Evolutionary conservation across 768 basidiomycete genomes (phyloP).

Genomic region (Phylloporus rhodoxanthus): DNA sequence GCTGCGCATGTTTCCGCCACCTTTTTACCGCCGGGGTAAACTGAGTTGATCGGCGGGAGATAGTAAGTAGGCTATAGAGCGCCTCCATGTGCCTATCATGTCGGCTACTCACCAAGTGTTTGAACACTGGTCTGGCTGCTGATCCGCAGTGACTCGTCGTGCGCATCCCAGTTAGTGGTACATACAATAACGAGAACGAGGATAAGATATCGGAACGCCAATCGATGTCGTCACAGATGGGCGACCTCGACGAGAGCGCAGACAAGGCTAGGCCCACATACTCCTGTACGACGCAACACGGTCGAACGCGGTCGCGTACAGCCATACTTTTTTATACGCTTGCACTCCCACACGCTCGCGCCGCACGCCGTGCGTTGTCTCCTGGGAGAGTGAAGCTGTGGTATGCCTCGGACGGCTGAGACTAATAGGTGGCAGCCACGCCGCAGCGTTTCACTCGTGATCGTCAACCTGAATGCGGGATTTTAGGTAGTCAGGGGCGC

Average conservation of each 20-base stretch:
- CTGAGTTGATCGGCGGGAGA: not conserved
- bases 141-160: too few species aligned
- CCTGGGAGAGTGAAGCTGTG: not conserved
- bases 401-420: not conserved
- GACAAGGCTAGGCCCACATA: not conserved
- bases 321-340: not conserved
- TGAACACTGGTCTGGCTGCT: not conserved
- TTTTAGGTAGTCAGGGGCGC: not conserved
- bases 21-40: not conserved
- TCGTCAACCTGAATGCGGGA: not conserved
- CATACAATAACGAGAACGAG: not conserved
- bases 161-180: not conserved
- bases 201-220: not conserved
- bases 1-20: not conserved
- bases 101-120: not conserved
- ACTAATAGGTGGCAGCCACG: not conserved
- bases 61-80: not conserved
- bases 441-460: not conserved
- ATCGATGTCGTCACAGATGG: not conserved
- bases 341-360: not conserved
- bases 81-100: not conserved
- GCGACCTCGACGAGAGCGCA: not conserved
- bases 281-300: not conserved
- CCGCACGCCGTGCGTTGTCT: not conserved
- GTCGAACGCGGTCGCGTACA: not conserved